Conservation (phyloP, 2,329 filamentous ascomycete genomes). For the Ascochyta viciae-villosae region DNA sequence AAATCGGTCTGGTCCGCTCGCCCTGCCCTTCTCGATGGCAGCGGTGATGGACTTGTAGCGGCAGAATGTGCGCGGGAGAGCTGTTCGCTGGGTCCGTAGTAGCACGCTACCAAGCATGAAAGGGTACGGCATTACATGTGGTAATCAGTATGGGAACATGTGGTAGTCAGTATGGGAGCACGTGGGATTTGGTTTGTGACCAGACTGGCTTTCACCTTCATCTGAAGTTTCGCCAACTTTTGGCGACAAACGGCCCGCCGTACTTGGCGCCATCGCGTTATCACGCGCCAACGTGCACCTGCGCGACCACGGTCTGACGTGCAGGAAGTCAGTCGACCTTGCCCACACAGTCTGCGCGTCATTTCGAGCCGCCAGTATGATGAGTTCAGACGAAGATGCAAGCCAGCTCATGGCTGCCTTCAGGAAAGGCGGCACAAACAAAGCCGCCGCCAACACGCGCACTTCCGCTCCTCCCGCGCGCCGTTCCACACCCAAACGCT, state of each 20-base stretch:
- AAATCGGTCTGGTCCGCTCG: constrained; percentile 18
- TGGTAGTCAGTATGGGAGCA: not conserved
- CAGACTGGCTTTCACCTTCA: not conserved
- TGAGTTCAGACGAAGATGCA: constrained; percentile 39
- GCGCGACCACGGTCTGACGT: not conserved
- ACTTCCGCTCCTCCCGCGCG: not conserved
- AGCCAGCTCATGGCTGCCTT: constrained; percentile 40
- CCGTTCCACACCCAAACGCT: not conserved
- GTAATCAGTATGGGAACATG: not conserved
- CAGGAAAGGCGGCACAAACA: constrained; percentile 14
- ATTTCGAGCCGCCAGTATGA: constrained; percentile 25
- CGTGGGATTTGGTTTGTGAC: not conserved
- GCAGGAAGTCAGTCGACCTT: not conserved
- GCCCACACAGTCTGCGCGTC: not conserved
- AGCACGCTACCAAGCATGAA: constrained; percentile 25
- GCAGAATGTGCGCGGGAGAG: constrained; percentile 25
- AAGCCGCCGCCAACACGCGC: not conserved
- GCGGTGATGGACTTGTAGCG: constrained; percentile 44
- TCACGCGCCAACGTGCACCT: constrained; percentile 3
- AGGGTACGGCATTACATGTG: constrained; percentile 31
- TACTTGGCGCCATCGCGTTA: constrained; percentile 3
- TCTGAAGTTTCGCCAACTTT: constrained; percentile 12
- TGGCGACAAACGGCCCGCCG: constrained; percentile 11
- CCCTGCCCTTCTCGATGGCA: constrained; percentile 41
- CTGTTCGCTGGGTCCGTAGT: constrained; percentile 21